Percentiles rank a stretch among this genome's conserved stretches.
Evolutionary conservation across 805 yeast species (phyloP).

Genomic region (Ogataea trehalophila): DNA sequence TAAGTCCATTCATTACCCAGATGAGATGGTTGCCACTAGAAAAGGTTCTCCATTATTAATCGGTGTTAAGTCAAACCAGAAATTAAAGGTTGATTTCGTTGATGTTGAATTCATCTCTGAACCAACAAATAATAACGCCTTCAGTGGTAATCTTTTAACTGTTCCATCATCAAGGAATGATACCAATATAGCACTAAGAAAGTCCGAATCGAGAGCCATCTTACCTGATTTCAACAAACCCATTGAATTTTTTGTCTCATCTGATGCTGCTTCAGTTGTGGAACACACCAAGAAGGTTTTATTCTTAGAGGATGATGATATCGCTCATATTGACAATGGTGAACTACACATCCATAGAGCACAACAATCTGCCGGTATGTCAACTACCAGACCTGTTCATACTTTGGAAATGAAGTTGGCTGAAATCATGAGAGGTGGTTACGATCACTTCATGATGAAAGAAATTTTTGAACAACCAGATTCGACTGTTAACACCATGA

Average conservation of each 20-base stretch:
- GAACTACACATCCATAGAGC: conserved; percentile 98
- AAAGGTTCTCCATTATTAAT: conserved; percentile 96
- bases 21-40: conserved; percentile 94
- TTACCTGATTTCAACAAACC: conserved; percentile 88
- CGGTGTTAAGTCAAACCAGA: conserved; percentile 95
- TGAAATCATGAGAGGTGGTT: conserved; percentile 97
- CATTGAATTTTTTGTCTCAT: conserved; percentile 90
- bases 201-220: conserved; percentile 83
- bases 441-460: conserved; percentile 96
- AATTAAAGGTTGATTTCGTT: conserved; percentile 94
- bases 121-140: conserved; percentile 25
- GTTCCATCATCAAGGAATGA: conserved; percentile 14
- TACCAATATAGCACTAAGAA: conserved; percentile 19
- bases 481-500: conserved; percentile 96
- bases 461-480: conserved; percentile 99
- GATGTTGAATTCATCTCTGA: conserved; percentile 93
- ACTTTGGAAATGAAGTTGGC: conserved; percentile 95
- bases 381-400: conserved; percentile 94
- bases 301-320: conserved; percentile 96
- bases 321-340: conserved; percentile 97
- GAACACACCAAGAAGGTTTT: conserved; percentile 97
- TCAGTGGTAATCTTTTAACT: conserved; percentile 12
- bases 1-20: conserved; percentile 87
- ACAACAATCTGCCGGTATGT: conserved; percentile 76
- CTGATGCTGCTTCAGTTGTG: conserved; percentile 95